phyloP scores from a whole-genome alignment of 2,329 filamentous ascomycete genomes.

The Ophiostoma sp. region DNA sequence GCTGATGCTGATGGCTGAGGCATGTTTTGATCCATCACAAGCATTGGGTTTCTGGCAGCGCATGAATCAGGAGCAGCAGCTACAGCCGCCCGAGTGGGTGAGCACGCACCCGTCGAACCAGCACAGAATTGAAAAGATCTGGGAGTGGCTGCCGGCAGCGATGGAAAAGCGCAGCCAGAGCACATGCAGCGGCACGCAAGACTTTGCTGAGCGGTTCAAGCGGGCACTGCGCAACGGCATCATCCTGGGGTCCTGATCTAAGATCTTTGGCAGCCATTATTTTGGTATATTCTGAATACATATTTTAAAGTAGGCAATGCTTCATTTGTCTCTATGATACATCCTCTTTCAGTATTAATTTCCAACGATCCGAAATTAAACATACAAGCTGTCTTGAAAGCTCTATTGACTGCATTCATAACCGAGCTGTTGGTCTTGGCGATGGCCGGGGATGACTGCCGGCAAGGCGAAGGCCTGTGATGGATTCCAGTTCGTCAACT shows the following conservation, averaged over 20 bases:
- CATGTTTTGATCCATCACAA: constrained; percentile 66
- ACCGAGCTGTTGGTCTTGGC: constrained; percentile 38
- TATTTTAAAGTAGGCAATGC: background rate
- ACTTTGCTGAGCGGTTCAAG: constrained; percentile 51
- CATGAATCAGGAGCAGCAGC: constrained; percentile 52
- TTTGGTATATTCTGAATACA: background rate
- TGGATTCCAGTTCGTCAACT: constrained; percentile 70
- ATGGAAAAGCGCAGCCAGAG: constrained; percentile 49
- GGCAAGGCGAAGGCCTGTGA: constrained; percentile 63
- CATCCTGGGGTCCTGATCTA: constrained; percentile 29
- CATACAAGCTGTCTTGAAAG: background rate
- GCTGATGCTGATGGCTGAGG: constrained; percentile 75
- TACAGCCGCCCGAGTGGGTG: constrained; percentile 61
- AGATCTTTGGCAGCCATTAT: background rate
- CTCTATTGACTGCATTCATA: constrained; percentile 32
- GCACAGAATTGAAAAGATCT: constrained; percentile 60
- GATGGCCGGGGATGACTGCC: constrained; percentile 46
- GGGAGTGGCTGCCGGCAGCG: constrained; percentile 56
- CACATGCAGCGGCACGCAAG: constrained; percentile 48
- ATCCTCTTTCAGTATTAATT: background rate
- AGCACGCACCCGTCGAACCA: constrained; percentile 71
- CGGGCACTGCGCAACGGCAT: constrained; percentile 41
- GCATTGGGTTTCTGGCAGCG: constrained; percentile 62
- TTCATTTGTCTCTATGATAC: background rate
- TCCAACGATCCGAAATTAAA: background rate